Conservation (phyloP, 305 asterid genomes). For the Solanum aculeatissimum region DNA sequence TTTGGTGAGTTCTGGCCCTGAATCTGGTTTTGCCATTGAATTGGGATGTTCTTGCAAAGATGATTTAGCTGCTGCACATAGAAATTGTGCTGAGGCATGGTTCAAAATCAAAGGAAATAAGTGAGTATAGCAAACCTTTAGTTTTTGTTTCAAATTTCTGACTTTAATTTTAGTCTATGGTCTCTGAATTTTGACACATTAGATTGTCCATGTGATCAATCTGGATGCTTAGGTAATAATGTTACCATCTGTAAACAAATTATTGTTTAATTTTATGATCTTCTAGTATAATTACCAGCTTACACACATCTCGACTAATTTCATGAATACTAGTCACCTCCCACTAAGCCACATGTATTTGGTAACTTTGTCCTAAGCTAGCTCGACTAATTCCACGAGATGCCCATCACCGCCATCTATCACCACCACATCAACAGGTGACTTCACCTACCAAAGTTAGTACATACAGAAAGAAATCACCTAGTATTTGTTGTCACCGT, state of each 20-base stretch:
- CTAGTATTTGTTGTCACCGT: too few relatives aligned
- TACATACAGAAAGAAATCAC: not conserved
- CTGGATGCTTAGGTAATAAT: not conserved
- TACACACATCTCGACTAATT: not conserved
- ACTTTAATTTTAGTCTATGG: not conserved
- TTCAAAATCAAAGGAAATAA: slow-evolving; percentile 93
- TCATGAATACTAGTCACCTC: not conserved
- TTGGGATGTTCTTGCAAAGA: slow-evolving; percentile 86
- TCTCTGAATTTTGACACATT: not conserved
- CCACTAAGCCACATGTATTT: not conserved
- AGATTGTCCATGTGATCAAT: not conserved
- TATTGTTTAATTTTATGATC: not conserved
- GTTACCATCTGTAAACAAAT: not conserved
- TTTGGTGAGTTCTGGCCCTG: slow-evolving; percentile 47
- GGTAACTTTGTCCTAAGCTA: not conserved
- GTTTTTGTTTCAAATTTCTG: not conserved
- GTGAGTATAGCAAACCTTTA: slow-evolving; percentile 27
- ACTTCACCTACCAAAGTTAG: not conserved
- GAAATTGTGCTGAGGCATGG: slow-evolving; percentile 90
- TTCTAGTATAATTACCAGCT: not conserved
- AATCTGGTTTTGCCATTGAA: slow-evolving; percentile 56
- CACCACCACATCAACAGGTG: not conserved
- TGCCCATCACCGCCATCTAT: not conserved
- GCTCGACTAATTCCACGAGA: not conserved
- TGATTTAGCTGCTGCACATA: slow-evolving; percentile 86